These are phyloP conservation scores for Phytophthora nicotianae DNA, from an alignment of 352 stramenopile species.

Conservation along the genomic window DNA sequence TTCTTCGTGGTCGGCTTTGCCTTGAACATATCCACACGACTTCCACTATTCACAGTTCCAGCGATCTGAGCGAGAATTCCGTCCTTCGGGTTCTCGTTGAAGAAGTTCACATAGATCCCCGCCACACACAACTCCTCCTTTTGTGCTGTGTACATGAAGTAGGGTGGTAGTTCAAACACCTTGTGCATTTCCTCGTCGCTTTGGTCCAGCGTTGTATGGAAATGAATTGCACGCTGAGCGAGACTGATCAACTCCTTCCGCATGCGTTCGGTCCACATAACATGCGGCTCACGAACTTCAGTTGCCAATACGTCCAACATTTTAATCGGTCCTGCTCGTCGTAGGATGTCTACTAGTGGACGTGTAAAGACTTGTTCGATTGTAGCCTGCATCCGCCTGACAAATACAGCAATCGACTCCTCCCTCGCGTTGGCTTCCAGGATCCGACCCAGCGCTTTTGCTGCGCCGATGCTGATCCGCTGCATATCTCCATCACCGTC, in stretches of 20 bases:
- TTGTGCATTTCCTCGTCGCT: constrained; percentile 64
- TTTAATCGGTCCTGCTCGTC: constrained; percentile 57
- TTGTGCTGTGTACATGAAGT: constrained; percentile 85
- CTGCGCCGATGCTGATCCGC: constrained; percentile 71
- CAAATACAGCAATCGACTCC: constrained; percentile 75
- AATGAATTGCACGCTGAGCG: constrained; percentile 71
- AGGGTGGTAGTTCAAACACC: constrained; percentile 72
- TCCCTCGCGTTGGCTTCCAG: constrained; percentile 71
- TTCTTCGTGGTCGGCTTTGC: constrained; percentile 43
- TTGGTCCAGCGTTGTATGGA: constrained; percentile 64
- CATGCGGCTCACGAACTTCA: constrained; percentile 79
- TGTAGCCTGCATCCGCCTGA: constrained; percentile 82
- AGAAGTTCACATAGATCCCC: constrained; percentile 90
- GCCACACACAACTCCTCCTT: constrained; percentile 86
- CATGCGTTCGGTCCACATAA: constrained; percentile 90
- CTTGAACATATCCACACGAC: constrained; percentile 29
- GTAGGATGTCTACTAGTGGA: constrained; percentile 77
- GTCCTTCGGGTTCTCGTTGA: constrained; percentile 84
- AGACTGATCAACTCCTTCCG: constrained; percentile 75
- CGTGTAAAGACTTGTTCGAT: constrained; percentile 86
- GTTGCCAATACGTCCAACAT: constrained; percentile 75
- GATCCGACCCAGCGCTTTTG: constrained; percentile 75
- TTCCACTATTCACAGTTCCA: constrained; percentile 60
- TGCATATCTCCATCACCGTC: constrained; percentile 52
- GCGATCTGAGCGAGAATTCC: constrained; percentile 79